A percentile compares a stretch with the other conserved stretches of the same genome.
These are phyloP conservation scores for Trifolium pratense DNA, from an alignment of 306 rosid genomes.

Conservation along the genomic window DNA sequence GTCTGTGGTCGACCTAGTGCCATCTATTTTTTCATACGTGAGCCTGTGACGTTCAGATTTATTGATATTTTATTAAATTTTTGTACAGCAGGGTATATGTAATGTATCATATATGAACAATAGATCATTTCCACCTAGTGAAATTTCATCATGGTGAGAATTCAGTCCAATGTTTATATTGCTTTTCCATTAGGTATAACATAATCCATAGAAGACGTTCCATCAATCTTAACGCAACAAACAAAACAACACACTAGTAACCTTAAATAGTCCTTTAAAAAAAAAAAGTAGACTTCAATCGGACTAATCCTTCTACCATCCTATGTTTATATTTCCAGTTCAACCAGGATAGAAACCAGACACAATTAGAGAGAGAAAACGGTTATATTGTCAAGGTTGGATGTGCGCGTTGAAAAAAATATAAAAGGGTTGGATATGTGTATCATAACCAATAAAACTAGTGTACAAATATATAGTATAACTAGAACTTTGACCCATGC, in stretches of 20 bases:
- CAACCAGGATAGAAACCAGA: constrained; percentile 1
- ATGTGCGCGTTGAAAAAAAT: too few relatives aligned
- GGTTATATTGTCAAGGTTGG: neutral
- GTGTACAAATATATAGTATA: too few relatives aligned
- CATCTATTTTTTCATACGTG: constrained; percentile 66
- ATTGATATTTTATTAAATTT: neutral
- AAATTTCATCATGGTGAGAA: neutral
- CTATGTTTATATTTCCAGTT: neutral
- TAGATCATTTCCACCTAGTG: neutral
- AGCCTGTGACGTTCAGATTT: constrained; percentile 52
- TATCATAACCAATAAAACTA: neutral
- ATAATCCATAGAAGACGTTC: neutral
- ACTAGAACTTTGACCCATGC: too few relatives aligned
- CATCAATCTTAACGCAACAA: neutral
- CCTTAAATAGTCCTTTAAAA: neutral
- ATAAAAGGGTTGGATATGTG: neutral
- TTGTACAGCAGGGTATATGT: constrained; percentile 25
- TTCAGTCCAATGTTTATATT: neutral
- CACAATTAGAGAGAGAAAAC: neutral
- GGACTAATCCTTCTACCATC: neutral
- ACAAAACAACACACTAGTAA: neutral
- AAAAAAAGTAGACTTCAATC: too few relatives aligned
- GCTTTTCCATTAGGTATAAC: neutral
- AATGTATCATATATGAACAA: neutral
- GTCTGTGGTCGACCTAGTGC: constrained; percentile 95